Evolutionary conservation across 2,329 filamentous ascomycete species (phyloP), one percentile per base, ranked within the genome.

Genomic region (Colletotrichum sp.): DNA sequence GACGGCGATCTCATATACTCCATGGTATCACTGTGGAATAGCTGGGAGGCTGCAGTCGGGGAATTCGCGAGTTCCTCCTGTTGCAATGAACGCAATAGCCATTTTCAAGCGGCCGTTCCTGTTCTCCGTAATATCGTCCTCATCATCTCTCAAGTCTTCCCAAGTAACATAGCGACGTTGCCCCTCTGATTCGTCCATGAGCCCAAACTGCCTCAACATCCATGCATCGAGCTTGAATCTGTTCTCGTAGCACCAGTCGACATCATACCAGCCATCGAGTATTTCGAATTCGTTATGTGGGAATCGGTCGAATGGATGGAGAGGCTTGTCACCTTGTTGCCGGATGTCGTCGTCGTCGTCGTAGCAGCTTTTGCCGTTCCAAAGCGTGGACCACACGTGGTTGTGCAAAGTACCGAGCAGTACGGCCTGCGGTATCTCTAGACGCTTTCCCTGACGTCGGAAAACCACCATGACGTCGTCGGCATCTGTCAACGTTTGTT

Each of bases 71-170:
- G 9, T 43, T 47, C 38, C 38, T 47, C 38, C 18, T 47, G 2
- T 47, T 1, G 38, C 18, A 2, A 47, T 47, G 38, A 47, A 47
- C 18, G 18, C 38, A 2, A 47, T n/a, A 0, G 18, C 38, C 18
- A 0, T 0, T 47, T 1, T 47, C 38, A 47, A 47, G 38, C 38
- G 38, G 5, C 0, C 0, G 1, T 47, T 47, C 38, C 38, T 47
- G 0, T 0, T 0, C 38, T 18, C 38, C 1, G 18, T 47, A 47
- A 47, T 5, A 18, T 47, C 38, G 1, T 5, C 6, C 1, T 43
- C 38, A 18, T 5, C 38, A 2, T 43, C 38, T 43, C 38, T 47
- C 38, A 47, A n/a, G 1, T 47, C 38, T 47, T 47, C 38, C 38
- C 18, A 47, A 47, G 38, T n/a, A 0, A n/a, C 3, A 47, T 47